Evolutionary conservation across 2,329 filamentous ascomycete species (phyloP).

Genomic region (Uncinocarpus reesii): DNA sequence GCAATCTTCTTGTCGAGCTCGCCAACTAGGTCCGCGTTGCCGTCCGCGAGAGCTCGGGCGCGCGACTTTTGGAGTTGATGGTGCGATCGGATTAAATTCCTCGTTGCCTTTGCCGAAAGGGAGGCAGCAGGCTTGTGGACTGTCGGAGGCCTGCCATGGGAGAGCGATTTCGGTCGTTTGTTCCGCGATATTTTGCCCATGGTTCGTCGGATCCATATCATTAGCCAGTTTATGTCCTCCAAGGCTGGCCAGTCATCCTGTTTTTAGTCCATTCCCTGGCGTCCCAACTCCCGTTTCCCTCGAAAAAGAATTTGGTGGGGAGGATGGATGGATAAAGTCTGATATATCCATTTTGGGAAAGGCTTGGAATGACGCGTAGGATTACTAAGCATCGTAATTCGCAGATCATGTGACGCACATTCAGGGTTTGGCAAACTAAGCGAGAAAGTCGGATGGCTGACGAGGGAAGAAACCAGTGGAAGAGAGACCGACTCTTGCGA

Average conservation of each 20-base stretch:
- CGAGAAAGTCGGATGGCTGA: slow-evolving; percentile 14
- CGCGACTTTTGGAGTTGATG: slow-evolving; percentile 51
- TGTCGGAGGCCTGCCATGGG: slow-evolving; percentile 39
- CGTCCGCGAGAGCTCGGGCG: slow-evolving; percentile 41
- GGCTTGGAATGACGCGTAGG: slow-evolving; percentile 2
- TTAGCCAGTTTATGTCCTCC: not conserved
- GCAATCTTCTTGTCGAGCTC: slow-evolving; percentile 43
- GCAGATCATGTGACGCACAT: slow-evolving; percentile 17
- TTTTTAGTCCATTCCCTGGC: not conserved
- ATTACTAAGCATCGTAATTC: not conserved
- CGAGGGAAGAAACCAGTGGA: slow-evolving; percentile 12
- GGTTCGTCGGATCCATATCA: not conserved
- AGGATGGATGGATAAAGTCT: not conserved
- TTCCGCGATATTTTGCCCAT: slow-evolving; percentile 22
- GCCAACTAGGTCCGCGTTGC: slow-evolving; percentile 33
- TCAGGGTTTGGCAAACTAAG: slow-evolving; percentile 20
- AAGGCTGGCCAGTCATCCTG: not conserved
- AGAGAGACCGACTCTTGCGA: slow-evolving; percentile 33
- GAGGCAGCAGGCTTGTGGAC: slow-evolving; percentile 27
- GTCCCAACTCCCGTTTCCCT: not conserved
- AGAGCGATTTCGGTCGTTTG: slow-evolving; percentile 33
- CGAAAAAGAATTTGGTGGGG: not conserved
- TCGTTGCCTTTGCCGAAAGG: slow-evolving; percentile 48
- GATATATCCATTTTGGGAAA: slow-evolving; percentile 10
- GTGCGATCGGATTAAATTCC: slow-evolving; percentile 49